A percentile compares a stretch with the other conserved stretches of the same genome.
These are phyloP conservation scores for Graphiopsis chlorocephala DNA, from an alignment of 2,329 filamentous ascomycete species.

Conservation along the genomic window DNA sequence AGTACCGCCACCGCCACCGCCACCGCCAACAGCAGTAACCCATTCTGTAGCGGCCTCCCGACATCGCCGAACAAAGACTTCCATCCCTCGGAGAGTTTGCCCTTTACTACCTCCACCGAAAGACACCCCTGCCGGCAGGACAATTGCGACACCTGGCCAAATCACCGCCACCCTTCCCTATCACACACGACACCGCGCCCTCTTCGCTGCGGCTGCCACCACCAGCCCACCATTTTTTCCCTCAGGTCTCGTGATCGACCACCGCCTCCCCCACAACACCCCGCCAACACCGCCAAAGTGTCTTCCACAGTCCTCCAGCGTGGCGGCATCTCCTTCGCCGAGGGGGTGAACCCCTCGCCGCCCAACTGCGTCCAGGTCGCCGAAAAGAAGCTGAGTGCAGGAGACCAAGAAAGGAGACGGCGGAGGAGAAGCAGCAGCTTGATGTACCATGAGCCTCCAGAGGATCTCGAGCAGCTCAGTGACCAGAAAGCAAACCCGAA, in stretches of 20 bases:
- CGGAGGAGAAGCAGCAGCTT: constrained; percentile 96
- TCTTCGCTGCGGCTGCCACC: not conserved
- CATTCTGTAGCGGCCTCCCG: not conserved
- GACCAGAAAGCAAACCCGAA: constrained; percentile 95
- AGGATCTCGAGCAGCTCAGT: constrained; percentile 95
- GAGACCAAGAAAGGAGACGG: constrained; percentile 55
- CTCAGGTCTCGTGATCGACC: not conserved
- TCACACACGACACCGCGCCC: not conserved
- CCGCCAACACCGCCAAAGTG: constrained; percentile 83
- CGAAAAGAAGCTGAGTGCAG: constrained; percentile 52
- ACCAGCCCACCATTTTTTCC: not conserved
- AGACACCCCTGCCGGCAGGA: not conserved
- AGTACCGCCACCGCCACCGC: not conserved
- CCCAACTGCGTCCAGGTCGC: constrained; percentile 32
- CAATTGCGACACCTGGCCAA: not conserved
- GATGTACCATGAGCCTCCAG: constrained; percentile 94
- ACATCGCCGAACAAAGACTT: not conserved
- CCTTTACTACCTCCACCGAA: not conserved
- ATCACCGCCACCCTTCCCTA: not conserved
- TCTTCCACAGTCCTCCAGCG: constrained; percentile 87
- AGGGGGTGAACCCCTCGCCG: constrained; percentile 59
- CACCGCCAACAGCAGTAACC: not conserved
- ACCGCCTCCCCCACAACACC: constrained; percentile 10
- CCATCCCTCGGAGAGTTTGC: not conserved
- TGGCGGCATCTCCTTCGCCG: constrained; percentile 82